These are phyloP conservation scores for Pythium utonaiense DNA, from an alignment of 352 stramenopile genomes.

Conservation along the genomic window DNA sequence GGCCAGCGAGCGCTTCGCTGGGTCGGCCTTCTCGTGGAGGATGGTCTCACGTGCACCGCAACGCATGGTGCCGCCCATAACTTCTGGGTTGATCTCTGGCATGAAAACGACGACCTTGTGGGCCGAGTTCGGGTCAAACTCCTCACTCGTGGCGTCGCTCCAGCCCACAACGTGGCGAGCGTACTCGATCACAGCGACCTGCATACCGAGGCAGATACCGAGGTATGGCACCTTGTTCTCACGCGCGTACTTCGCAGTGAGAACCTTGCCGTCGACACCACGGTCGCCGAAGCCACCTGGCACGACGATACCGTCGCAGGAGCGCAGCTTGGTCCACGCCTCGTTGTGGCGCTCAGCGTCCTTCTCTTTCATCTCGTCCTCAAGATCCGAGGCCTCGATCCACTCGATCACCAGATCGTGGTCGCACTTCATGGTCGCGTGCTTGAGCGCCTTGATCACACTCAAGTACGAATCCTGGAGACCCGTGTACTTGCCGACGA, in stretches of 20 bases:
- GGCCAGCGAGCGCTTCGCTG: constrained; percentile 79
- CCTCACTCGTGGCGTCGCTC: constrained; percentile 93
- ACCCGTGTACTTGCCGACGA: constrained; percentile 99
- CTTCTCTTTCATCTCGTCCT: constrained; percentile 74
- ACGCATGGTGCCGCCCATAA: constrained; percentile 99
- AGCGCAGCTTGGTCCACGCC: constrained; percentile 93
- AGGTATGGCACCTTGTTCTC: constrained; percentile 96
- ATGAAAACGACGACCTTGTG: constrained; percentile 99
- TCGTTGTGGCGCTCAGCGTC: constrained; percentile 69
- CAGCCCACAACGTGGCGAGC: constrained; percentile 92
- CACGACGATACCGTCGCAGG: constrained; percentile 94
- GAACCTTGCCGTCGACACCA: constrained; percentile 97
- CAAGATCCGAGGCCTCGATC: constrained; percentile 97
- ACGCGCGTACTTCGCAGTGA: constrained; percentile 94
- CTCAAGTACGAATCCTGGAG: constrained; percentile 99
- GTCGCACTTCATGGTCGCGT: constrained; percentile 94
- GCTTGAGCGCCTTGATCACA: constrained; percentile 96
- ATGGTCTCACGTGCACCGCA: constrained; percentile 95
- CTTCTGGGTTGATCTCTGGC: constrained; percentile 97
- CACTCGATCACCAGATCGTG: constrained; percentile 95
- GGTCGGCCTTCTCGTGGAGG: constrained; percentile 86
- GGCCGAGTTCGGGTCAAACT: constrained; percentile 88
- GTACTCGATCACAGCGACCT: constrained; percentile 96
- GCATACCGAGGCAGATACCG: constrained; percentile 98
- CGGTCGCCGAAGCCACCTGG: constrained; percentile 98